Conservation (phyloP, 2,329 filamentous ascomycete species). For the Hymenoscyphus linearis region DNA sequence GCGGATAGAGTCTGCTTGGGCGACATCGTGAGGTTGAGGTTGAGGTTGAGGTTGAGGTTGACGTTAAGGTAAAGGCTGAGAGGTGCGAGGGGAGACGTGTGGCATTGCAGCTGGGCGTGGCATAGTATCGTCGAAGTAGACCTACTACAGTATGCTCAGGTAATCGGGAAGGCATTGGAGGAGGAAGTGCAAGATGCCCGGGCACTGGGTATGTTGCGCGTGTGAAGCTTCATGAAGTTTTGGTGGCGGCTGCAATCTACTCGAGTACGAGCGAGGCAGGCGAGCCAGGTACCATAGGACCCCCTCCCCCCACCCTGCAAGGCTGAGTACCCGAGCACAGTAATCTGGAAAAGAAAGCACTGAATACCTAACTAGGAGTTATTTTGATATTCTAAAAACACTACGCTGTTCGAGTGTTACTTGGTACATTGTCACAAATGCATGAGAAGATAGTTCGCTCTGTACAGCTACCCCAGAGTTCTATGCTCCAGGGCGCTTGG, state of each 20-base stretch:
- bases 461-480: conserved; percentile 21
- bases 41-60: background rate
- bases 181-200: background rate
- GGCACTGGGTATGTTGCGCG: background rate
- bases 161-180: conserved; percentile 25
- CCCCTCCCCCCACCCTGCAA: no score
- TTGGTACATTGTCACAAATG: background rate
- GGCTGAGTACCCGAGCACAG: no score
- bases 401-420: no score
- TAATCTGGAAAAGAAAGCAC: no score
- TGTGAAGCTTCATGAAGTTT: background rate
- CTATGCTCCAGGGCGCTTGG: conserved; percentile 25
- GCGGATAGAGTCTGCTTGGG: background rate
- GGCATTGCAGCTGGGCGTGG: conserved; percentile 18
- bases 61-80: background rate
- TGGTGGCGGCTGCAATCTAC: background rate
- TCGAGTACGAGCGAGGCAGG: background rate
- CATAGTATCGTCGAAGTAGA: conserved; percentile 26
- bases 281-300: no score
- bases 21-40: background rate
- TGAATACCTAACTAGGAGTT: no score
- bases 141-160: conserved; percentile 25
- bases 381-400: no score
- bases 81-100: background rate
- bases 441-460: background rate